These are phyloP conservation scores for Neocatenulostroma microsporum DNA, from an alignment of 2,329 filamentous ascomycete species.

Conservation along the genomic window DNA sequence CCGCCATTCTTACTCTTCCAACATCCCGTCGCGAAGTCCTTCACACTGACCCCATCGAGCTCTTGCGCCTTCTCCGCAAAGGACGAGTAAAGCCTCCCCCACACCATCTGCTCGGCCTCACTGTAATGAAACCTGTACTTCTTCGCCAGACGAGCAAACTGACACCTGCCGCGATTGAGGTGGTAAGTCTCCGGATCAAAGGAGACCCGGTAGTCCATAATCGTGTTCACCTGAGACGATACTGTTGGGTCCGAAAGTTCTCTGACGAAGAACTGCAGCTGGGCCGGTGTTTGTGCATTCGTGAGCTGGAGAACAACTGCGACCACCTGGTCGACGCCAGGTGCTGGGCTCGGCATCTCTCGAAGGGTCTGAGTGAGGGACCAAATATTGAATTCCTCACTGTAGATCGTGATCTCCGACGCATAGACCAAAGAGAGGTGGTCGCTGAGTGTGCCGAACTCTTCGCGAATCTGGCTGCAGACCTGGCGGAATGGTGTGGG, in stretches of 20 bases:
- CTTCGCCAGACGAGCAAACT: slow-evolving; percentile 7
- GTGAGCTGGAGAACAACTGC: slow-evolving; percentile 3
- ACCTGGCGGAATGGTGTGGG: slow-evolving; percentile 2
- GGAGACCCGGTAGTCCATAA: neutral
- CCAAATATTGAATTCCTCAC: slow-evolving; percentile 4
- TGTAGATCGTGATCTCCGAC: slow-evolving; percentile 6
- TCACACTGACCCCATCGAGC: slow-evolving; percentile 7
- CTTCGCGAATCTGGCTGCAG: slow-evolving; percentile 4
- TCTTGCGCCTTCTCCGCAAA: slow-evolving; percentile 8
- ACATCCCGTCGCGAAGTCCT: slow-evolving; percentile 5
- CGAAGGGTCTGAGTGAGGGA: slow-evolving; percentile 2
- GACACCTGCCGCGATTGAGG: neutral
- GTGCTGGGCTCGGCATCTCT: slow-evolving; percentile 1
- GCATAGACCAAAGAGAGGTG: slow-evolving; percentile 1
- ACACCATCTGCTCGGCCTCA: slow-evolving; percentile 8
- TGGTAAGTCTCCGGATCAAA: neutral
- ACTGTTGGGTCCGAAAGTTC: neutral
- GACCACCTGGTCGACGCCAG: neutral
- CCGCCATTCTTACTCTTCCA: slow-evolving; percentile 5
- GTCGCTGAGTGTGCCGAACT: slow-evolving; percentile 4
- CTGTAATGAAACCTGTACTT: slow-evolving; percentile 7
- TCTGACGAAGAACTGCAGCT: slow-evolving; percentile 3
- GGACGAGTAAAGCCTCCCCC: slow-evolving; percentile 9
- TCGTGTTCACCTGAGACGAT: neutral
- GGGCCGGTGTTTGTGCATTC: neutral